Conservation (phyloP, 352 stramenopile genomes). For the Phytophthora niederhauseri region DNA sequence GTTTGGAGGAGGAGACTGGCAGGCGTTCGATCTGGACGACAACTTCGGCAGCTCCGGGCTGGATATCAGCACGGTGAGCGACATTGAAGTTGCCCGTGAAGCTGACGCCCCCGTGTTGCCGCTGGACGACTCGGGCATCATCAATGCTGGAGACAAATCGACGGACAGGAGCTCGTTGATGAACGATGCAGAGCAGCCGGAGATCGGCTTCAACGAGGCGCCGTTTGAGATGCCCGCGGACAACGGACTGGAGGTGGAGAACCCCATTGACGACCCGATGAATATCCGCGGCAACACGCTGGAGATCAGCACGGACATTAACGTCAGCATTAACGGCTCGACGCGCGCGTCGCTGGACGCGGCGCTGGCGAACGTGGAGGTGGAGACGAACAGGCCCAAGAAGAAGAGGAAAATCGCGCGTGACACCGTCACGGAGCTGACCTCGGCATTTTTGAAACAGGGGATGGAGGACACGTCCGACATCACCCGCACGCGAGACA, state of each 20-base stretch:
- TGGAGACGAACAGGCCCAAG: conserved; percentile 50
- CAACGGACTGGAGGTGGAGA: conserved; percentile 53
- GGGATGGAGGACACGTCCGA: conserved; percentile 80
- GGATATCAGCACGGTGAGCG: conserved; percentile 73
- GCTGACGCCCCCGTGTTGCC: conserved; percentile 54
- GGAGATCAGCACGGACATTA: conserved; percentile 76
- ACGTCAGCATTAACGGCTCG: conserved; percentile 65
- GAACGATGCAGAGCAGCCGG: conserved; percentile 42
- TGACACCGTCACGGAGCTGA: conserved; percentile 83
- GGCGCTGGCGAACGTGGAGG: conserved; percentile 52
- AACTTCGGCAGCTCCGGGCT: conserved; percentile 63
- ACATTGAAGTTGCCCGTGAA: conserved; percentile 85
- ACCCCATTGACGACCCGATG: conserved; percentile 36
- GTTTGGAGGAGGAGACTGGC: conserved; percentile 78
- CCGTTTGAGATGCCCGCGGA: conserved; percentile 55
- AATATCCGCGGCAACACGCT: conserved; percentile 52
- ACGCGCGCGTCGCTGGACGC: conserved; percentile 73
- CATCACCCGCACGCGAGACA: conserved; percentile 63
- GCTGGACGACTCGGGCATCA: conserved; percentile 64
- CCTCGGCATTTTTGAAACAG: conserved; percentile 76
- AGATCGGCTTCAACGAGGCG: conserved; percentile 66
- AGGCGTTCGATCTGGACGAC: conserved; percentile 85
- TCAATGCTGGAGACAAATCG: conserved; percentile 57
- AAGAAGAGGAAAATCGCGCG: conserved; percentile 87
- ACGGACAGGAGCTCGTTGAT: conserved; percentile 42